Conservation (phyloP, 2,329 filamentous ascomycete genomes). For the Curvularia sp. region DNA sequence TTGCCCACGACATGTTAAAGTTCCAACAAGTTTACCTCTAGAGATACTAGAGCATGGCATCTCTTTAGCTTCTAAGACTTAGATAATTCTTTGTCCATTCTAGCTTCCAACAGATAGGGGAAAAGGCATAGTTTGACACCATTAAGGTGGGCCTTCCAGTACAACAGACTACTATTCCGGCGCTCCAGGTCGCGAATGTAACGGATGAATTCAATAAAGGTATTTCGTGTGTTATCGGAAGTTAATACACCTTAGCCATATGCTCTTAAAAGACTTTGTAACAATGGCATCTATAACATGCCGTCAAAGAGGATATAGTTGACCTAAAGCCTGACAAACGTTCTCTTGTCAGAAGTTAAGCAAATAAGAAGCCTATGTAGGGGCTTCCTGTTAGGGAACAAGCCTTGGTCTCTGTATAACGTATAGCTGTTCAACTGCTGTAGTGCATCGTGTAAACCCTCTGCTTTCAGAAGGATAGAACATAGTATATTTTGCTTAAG, state of each 20-base stretch:
- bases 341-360: background rate
- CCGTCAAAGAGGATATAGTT: constrained; percentile 1
- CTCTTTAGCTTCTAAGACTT: background rate
- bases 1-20: background rate
- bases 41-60: background rate
- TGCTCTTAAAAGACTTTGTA: constrained; percentile 1
- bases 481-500: background rate
- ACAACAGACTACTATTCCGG: background rate
- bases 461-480: background rate
- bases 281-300: background rate
- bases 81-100: background rate
- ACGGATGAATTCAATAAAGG: background rate
- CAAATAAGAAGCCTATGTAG: constrained; percentile 1
- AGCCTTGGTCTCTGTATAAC: background rate
- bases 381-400: background rate
- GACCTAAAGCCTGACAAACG: constrained; percentile 1
- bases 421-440: background rate
- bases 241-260: background rate
- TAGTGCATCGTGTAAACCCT: background rate
- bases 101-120: background rate
- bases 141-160: background rate
- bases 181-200: background rate
- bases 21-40: background rate
- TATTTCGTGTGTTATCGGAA: background rate
- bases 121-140: background rate